These are phyloP conservation scores for Trypanosomatidae sp. DNA, from an alignment of 208 protist genomes.

Conservation along the genomic window DNA sequence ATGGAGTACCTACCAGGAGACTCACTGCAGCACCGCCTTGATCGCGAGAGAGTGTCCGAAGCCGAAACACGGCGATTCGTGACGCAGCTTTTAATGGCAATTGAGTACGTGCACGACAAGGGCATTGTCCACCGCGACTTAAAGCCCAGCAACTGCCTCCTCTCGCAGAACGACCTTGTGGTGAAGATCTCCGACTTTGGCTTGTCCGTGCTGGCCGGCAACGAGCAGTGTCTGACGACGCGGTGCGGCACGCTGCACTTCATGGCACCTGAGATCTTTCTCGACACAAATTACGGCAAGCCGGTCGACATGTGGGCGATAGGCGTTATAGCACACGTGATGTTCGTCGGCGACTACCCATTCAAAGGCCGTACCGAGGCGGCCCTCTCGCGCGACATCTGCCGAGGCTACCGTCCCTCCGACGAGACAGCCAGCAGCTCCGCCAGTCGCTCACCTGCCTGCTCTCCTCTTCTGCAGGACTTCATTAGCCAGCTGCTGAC, in stretches of 20 bases:
- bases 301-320: conserved; percentile 93
- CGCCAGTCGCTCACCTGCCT: too few species aligned
- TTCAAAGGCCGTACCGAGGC: conserved; percentile 56
- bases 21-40: conserved; percentile 54
- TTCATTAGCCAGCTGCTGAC: conserved; percentile 81
- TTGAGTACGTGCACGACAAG: conserved; percentile 91
- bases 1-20: conserved; percentile 91
- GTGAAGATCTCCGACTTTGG: conserved; percentile 94
- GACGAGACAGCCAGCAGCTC: background rate
- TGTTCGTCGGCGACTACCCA: conserved; percentile 90
- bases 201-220: conserved; percentile 79
- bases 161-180: conserved; percentile 61
- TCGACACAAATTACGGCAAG: conserved; percentile 82
- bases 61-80: conserved; percentile 54
- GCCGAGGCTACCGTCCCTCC: conserved; percentile 22
- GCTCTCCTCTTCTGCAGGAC: conserved; percentile 52
- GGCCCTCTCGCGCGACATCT: conserved; percentile 48
- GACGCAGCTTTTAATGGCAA: conserved; percentile 76
- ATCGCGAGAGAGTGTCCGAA: conserved; percentile 43
- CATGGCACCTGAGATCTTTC: conserved; percentile 92
- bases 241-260: conserved; percentile 88
- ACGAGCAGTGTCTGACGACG: conserved; percentile 76
- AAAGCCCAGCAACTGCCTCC: conserved; percentile 92
- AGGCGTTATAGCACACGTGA: conserved; percentile 87
- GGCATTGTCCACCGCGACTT: conserved; percentile 92